Evolutionary conservation across 108 stramenopile species (phyloP).

Genomic region (Seminavis robusta): DNA sequence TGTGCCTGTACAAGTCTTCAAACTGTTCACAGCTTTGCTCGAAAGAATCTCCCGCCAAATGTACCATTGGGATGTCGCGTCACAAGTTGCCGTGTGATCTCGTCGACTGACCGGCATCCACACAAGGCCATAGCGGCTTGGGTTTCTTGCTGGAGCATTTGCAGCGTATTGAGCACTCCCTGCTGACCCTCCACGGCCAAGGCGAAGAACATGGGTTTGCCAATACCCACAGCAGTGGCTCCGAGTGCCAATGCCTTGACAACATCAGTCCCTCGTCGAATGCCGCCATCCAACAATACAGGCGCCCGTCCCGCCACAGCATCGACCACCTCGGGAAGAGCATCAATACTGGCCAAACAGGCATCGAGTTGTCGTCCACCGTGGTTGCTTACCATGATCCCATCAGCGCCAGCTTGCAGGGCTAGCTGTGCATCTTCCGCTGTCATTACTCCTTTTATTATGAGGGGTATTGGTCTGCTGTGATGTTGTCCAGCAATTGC

Average conservation of each 20-base stretch:
- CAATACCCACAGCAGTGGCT: constrained; percentile 90
- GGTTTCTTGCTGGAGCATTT: constrained; percentile 62
- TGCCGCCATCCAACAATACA: constrained; percentile 87
- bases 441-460: constrained; percentile 94
- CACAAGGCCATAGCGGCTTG: constrained; percentile 83
- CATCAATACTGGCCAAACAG: constrained; percentile 78
- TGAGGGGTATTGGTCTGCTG: constrained; percentile 72
- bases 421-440: constrained; percentile 89
- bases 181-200: constrained; percentile 75
- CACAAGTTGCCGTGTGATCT: constrained; percentile 35
- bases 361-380: constrained; percentile 93
- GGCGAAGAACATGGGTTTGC: constrained; percentile 89
- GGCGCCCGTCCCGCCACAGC: constrained; percentile 67
- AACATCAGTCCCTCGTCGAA: constrained; percentile 87
- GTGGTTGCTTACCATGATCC: constrained; percentile 92
- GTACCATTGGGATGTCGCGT: constrained; percentile 20
- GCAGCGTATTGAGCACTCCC: constrained; percentile 52
- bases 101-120: constrained; percentile 40
- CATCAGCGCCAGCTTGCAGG: constrained; percentile 78
- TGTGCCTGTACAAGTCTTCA: no score
- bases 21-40: no score
- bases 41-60: no score
- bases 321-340: constrained; percentile 74
- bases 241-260: constrained; percentile 87
- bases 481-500: not conserved